Conservation (phyloP, 805 yeast species). For the Kodamaea kaohsiungensis region DNA sequence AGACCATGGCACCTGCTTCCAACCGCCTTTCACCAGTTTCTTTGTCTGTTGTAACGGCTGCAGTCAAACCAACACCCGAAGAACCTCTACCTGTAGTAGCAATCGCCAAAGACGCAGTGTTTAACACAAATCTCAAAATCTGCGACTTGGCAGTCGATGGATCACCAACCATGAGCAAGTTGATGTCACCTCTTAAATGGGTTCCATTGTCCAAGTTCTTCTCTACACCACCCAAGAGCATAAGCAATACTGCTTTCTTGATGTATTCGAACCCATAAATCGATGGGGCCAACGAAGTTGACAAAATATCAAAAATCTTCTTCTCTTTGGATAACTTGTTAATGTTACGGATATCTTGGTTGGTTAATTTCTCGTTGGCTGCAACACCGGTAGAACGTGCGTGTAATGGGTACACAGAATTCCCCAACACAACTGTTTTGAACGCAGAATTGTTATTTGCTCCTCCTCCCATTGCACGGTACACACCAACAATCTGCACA, state of each 20-base stretch:
- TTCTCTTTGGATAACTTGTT: slow-evolving; percentile 70
- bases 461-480: slow-evolving; percentile 84
- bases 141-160: slow-evolving; percentile 99
- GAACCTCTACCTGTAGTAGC: slow-evolving; percentile 99
- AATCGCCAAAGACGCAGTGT: slow-evolving; percentile 92
- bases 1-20: slow-evolving; percentile 99
- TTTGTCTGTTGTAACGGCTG: slow-evolving; percentile 94
- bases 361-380: slow-evolving; percentile 66
- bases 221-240: slow-evolving; percentile 92
- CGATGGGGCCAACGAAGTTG: slow-evolving; percentile 92
- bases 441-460: slow-evolving; percentile 63
- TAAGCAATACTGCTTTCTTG: slow-evolving; percentile 85
- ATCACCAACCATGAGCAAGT: slow-evolving; percentile 95
- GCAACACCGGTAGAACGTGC: slow-evolving; percentile 87
- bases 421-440: slow-evolving; percentile 80
- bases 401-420: slow-evolving; percentile 85
- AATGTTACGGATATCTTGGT: slow-evolving; percentile 82
- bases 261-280: slow-evolving; percentile 92
- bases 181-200: slow-evolving; percentile 97
- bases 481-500: slow-evolving; percentile 90
- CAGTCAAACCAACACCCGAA: slow-evolving; percentile 99
- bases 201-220: slow-evolving; percentile 93
- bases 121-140: slow-evolving; percentile 87
- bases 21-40: slow-evolving; percentile 96
- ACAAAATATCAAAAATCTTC: slow-evolving; percentile 72